Conservation (phyloP, 441 rosid genomes). For the Corymbia citriodora region DNA sequence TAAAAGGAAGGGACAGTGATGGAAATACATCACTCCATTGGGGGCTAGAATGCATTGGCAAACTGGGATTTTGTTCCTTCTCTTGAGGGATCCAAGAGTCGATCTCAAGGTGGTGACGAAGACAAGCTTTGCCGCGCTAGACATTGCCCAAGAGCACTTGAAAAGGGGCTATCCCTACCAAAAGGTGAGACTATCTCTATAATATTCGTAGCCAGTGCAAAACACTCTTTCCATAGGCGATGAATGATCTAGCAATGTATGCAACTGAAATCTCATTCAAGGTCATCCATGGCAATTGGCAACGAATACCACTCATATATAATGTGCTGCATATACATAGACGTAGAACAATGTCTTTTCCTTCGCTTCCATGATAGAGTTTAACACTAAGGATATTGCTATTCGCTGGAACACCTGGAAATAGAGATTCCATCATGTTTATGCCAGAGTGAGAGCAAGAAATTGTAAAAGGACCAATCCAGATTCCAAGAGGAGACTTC, state of each 20-base stretch:
- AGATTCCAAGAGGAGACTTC: not conserved
- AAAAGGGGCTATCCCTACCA: not conserved
- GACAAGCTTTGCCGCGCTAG: rapidly evolving
- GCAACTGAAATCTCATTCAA: not conserved
- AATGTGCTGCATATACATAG: not conserved
- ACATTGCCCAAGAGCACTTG: not conserved
- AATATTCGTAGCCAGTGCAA: not conserved
- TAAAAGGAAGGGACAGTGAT: not conserved
- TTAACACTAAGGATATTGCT: not conserved
- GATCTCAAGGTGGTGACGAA: not conserved
- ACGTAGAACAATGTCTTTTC: not conserved
- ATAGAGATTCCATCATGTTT: not conserved
- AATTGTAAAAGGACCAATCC: not conserved
- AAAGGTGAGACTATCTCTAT: not conserved
- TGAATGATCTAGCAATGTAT: not conserved
- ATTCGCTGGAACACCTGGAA: rapidly evolving
- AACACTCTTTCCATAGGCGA: not conserved
- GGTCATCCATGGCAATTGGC: not conserved
- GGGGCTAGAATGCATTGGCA: not conserved
- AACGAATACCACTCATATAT: not conserved
- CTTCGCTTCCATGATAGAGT: not conserved
- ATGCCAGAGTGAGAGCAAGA: not conserved
- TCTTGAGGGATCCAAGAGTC: not conserved
- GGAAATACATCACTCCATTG: not conserved
- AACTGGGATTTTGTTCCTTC: not conserved